These are phyloP conservation scores for Casuarina equisetifolia DNA, from an alignment of 306 rosid genomes.

Conservation along the genomic window DNA sequence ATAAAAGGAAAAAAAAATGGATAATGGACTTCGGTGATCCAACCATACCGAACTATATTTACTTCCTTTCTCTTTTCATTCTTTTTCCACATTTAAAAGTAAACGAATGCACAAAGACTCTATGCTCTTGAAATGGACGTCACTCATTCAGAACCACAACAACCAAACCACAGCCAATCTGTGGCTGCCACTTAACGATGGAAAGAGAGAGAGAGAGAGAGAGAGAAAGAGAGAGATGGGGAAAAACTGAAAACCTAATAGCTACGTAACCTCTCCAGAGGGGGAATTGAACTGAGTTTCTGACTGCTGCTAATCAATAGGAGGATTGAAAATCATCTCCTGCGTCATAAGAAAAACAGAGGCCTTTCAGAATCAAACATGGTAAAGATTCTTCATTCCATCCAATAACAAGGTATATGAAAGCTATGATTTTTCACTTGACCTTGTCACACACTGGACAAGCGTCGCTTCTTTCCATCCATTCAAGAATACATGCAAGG, in stretches of 20 bases:
- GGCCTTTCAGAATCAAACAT: conserved; percentile 1
- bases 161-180: conserved; percentile 23
- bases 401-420: conserved; percentile 12
- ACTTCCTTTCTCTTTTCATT: neutral
- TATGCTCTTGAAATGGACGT: conserved; percentile 5
- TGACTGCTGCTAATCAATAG: conserved; percentile 53
- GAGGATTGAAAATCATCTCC: conserved; percentile 75
- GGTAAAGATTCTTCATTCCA: neutral
- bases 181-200: conserved; percentile 13
- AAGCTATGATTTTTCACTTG: conserved; percentile 19
- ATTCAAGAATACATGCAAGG: conserved; percentile 96
- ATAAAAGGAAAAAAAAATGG: neutral
- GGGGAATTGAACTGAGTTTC: conserved; percentile 21
- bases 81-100: neutral
- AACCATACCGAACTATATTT: conserved; percentile 16
- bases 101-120: conserved; percentile 20
- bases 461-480: conserved; percentile 94
- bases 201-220: conserved; percentile 2
- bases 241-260: conserved; percentile 23
- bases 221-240: conserved; percentile 11
- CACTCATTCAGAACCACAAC: conserved; percentile 28
- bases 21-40: conserved; percentile 8
- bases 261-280: conserved; percentile 33
- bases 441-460: conserved; percentile 98
- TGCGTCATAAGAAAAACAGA: conserved; percentile 41